These are phyloP conservation scores for Salix koriyanagi DNA, from an alignment of 345 rosid genomes.

Conservation along the genomic window DNA sequence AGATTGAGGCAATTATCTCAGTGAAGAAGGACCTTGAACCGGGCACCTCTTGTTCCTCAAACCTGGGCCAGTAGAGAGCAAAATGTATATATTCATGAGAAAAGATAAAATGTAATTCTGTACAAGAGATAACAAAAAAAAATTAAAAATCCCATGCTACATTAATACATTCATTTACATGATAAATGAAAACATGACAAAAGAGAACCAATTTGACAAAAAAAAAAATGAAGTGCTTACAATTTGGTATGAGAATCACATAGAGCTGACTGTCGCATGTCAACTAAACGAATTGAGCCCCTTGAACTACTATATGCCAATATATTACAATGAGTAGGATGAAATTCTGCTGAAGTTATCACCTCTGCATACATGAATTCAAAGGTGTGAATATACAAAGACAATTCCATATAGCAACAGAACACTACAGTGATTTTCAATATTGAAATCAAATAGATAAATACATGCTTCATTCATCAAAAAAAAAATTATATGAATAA, in stretches of 20 bases:
- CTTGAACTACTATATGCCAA: slow-evolving; percentile 98
- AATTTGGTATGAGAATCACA: slow-evolving; percentile 88
- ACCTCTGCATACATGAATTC: slow-evolving; percentile 60
- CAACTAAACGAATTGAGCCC: slow-evolving; percentile 89
- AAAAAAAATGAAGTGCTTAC: slow-evolving; percentile 36
- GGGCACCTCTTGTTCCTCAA: slow-evolving; percentile 79
- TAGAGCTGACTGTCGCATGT: slow-evolving; percentile 93
- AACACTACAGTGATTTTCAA: background rate
- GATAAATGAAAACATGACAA: background rate
- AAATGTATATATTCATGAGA: background rate
- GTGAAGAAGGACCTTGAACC: slow-evolving; percentile 82
- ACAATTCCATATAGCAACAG: background rate
- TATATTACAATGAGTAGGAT: slow-evolving; percentile 85
- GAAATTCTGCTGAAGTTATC: slow-evolving; percentile 96
- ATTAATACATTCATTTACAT: background rate
- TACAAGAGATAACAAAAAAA: background rate
- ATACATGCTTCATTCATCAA: background rate
- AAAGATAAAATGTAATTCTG: background rate
- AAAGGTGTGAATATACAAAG: background rate
- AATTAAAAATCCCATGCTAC: background rate
- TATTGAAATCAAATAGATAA: background rate
- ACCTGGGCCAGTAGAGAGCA: slow-evolving; percentile 37
- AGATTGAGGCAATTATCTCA: slow-evolving; percentile 90
- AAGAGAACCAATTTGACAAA: background rate
- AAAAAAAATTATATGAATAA: background rate